Evolutionary conservation across 768 basidiomycete species (phyloP), one percentile per base, ranked within the genome.

Genomic region (Pleurotus sapidus): DNA sequence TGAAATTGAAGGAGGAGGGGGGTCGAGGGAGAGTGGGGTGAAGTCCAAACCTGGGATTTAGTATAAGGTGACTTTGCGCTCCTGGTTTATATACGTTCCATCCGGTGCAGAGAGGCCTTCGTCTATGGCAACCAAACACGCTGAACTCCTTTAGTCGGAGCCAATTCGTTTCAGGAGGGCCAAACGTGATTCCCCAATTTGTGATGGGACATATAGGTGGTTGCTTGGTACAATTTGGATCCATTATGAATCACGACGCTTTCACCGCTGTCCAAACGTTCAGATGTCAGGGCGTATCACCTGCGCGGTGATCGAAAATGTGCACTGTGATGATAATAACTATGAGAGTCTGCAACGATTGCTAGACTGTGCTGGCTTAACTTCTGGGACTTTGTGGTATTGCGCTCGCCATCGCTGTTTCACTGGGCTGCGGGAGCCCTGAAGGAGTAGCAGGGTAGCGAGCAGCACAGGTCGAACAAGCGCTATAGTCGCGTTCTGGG

Each of bases 1-100:
- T 34, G 30, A 34, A 34, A 34, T 63, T 55, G 62, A 63, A 57
- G 60, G 59, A 58, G 63, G 60, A 57, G 63, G 63, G 60, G 55
- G 53, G 56, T 60, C 62, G 60, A 63, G 60, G 58, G 56, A 57
- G 53, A 62, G 56, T 64, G 57, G 59, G 60, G 67, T 64, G 66
- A 68, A 65, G 66, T 65, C 66, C 65, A 63, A 64, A 63, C 61
- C 62, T 61, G 63, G 67, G 65, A 70, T 65, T 64, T 62, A 34
- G 30, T 34, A 34, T 34, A 58, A 55, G 54, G 48, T 48, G 47
- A 49, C 51, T 56, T 48, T 50, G 49, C 54, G 38, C 15, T 11
- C 43, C n/a, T 25, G 54, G 50, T 50, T 56, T 60, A 54, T 46
- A 47, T 56, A 56, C 40, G 23, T 46, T 56, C 18, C 15, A 15